phyloP scores from a whole-genome alignment of 1,284 basidiomycete genomes.

The Moesziomyces antarcticus region DNA sequence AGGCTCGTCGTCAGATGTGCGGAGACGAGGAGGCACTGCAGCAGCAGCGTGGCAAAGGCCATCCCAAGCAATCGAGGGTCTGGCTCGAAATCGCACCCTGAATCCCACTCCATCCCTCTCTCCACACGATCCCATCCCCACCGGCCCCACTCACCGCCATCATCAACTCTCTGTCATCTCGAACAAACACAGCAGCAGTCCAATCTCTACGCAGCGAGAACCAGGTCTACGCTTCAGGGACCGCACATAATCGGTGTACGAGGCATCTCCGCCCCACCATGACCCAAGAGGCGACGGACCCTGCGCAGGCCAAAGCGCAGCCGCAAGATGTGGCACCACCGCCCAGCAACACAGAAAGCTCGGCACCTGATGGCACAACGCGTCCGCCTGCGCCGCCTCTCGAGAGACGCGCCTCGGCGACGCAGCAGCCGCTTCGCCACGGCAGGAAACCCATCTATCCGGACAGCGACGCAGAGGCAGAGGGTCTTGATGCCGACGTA shows the following conservation, averaged over 20 bases:
- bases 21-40: too few species aligned
- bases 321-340: not conserved
- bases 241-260: too few species aligned
- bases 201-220: too few species aligned
- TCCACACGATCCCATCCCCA: too few species aligned
- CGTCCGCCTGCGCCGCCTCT: slow-evolving; percentile 19
- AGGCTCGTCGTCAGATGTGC: too few species aligned
- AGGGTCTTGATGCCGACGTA: slow-evolving; percentile 49
- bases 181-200: too few species aligned
- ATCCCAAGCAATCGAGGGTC: too few species aligned
- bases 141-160: too few species aligned
- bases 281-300: not conserved
- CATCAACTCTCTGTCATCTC: too few species aligned
- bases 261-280: not conserved
- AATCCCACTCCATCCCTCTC: too few species aligned
- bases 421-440: slow-evolving; percentile 43
- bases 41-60: too few species aligned
- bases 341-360: not conserved
- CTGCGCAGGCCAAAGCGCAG: not conserved
- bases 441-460: slow-evolving; percentile 53
- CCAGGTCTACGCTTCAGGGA: slow-evolving; percentile 2
- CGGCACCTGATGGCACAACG: not conserved
- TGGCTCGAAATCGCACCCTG: too few species aligned
- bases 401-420: slow-evolving; percentile 33
- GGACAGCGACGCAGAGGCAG: slow-evolving; percentile 49